Base-by-base conservation (phyloP, 2,329 filamentous ascomycete species). In the Fulvia fulva region DNA sequence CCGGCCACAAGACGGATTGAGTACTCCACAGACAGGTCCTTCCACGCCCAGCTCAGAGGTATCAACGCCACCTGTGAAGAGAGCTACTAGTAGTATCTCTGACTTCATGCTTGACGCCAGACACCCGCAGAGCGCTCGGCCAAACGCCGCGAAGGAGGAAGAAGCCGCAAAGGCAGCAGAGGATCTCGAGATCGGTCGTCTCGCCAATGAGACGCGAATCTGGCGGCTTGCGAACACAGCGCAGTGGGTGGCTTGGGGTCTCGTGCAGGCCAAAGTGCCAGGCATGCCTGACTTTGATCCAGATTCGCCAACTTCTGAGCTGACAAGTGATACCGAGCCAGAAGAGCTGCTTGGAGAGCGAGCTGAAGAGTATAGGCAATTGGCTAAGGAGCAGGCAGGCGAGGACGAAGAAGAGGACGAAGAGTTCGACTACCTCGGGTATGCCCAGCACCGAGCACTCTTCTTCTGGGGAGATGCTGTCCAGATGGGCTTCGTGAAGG, bases 381-480 rank as follows among this genome's bases (percentile, higher is more conserved):
- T 69, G 21, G 63, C 60, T n/a, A 55, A 60, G 23, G 56, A 60
- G 55, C 59, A 65, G 55, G 59, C 65, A 43, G 59, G 47, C 6
- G 81, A 80, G 49, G 78, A 77, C 4, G 80, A 82, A 51, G 81
- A 81, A 21, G 83, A 81, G 26, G 84, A 83, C 32, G 89, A 90
- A 45, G 89, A 90, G 69, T 99, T 97, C 70, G 92, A 99, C 74
- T 99, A 97, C 73, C 80, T 99, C 23, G 85, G 83, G 11, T 99
- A 97, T 75, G 87, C 94, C 7, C 90, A 96, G 75, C 90, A 97
- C 64, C 82, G 94, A 14, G 92, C 91, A 0, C 80, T 94, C 77
- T 94, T 97, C 75, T 94, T 99, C 76, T 95, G 93, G 89, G 92
- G 91, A 1, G 94, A 99, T 76, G 86, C 91, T 53, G 77, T 97